Base-by-base conservation (phyloP, 2,329 filamentous ascomycete species). In the Sporothrix dimorphospora region DNA sequence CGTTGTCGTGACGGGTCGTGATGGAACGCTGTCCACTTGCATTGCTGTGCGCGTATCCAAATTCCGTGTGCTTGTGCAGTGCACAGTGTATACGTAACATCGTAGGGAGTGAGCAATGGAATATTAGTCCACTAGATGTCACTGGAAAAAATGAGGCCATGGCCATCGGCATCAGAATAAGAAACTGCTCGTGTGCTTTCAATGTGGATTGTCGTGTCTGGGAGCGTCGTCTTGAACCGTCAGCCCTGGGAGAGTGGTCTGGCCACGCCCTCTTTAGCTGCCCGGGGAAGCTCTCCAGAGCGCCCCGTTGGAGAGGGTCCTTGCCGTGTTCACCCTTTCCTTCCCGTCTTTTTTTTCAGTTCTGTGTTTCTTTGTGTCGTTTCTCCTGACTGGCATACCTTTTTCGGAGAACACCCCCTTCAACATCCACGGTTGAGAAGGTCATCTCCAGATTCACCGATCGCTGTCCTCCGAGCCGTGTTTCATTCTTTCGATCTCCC, bases 141-240 rank as follows among this genome's bases (percentile, higher is more conserved):
- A 21, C 19, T 40, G 57, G n/a, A n/a, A n/a, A n/a, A 38, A 61
- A 38, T 40, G 55, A 40, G 2, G 19, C 19, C 55, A 40, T 9
- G n/a, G 12, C 19, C 34, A 42, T 40, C n/a, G 57, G 40, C 30
- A 16, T 47, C 61, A 30, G 40, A 66, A 27, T 21, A 30, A 42
- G 59, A n/a, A 45, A n/a, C 66, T 40, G 66, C 47, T 69, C 47
- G 66, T 69, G 45, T 40, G 66, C 66, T 21, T 55, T 19, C 30
- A 8, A 38, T 51, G 30, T 59, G 4, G n/a, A 11, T 42, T 38
- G n/a, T 16, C 38, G 34, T 42, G 57, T 45, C n/a, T 61, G 11
- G 12, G 49, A 55, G 30, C n/a, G 66, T 53, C n/a, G 66, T 69
- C 4, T 16, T 69, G 66, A 27, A 42, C 49, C 66, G 47, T 40